Percentiles rank a stretch among this genome's conserved stretches.
Evolutionary conservation across 2,329 filamentous ascomycete genomes (phyloP).

Genomic region (Iodosphaeria phyllophila): DNA sequence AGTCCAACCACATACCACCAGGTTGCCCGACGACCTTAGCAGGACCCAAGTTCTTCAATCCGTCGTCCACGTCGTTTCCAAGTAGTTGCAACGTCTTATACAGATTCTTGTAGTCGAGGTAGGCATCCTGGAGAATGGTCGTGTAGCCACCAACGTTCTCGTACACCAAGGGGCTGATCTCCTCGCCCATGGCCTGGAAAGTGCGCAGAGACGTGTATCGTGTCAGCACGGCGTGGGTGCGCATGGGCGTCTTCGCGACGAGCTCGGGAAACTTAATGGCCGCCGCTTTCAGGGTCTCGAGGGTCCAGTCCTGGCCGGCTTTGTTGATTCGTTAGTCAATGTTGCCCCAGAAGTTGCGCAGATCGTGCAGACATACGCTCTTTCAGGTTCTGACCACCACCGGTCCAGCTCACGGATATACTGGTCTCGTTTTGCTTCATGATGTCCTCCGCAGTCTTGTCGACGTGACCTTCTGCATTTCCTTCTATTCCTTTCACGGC

Average conservation of each 20-base stretch:
- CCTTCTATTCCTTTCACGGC: background rate
- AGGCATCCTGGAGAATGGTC: conserved; percentile 1
- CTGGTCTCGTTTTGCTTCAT: background rate
- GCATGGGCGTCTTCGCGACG: background rate
- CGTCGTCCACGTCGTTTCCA: background rate
- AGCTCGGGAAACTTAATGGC: background rate
- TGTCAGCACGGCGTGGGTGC: background rate
- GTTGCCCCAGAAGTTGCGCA: background rate
- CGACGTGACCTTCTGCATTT: background rate
- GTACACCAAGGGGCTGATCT: background rate
- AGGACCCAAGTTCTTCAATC: too few relatives aligned
- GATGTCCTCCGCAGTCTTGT: background rate
- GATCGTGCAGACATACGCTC: background rate
- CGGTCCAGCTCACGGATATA: conserved; percentile 1
- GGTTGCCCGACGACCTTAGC: too few relatives aligned
- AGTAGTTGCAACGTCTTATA: background rate
- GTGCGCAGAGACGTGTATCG: background rate
- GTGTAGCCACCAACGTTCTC: background rate
- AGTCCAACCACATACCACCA: too few relatives aligned
- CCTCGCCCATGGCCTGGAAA: background rate
- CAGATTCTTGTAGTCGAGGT: background rate
- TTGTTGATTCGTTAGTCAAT: background rate
- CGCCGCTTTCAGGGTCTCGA: background rate
- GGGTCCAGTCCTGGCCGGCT: conserved; percentile 1
- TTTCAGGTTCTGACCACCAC: conserved; percentile 1